phyloP scores from a whole-genome alignment of 257 asterid genomes.

The Solanum pinnatisectum region DNA sequence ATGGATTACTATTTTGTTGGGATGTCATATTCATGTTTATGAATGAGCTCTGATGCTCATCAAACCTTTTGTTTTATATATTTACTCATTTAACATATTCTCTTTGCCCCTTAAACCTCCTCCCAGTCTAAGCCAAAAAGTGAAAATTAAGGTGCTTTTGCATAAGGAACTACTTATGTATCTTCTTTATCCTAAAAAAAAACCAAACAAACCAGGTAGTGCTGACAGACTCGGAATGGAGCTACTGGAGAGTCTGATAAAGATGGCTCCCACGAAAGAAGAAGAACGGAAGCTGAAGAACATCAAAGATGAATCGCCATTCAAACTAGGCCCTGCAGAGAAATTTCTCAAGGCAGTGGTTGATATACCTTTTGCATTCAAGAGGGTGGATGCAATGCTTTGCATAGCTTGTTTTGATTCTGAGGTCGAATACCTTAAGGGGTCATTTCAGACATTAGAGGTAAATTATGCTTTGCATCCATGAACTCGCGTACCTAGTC shows the following conservation, averaged over 20 bases:
- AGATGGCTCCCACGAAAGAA: conserved; percentile 79
- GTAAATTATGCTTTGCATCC: conserved; percentile 18
- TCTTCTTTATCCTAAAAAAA: neutral
- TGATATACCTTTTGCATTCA: conserved; percentile 65
- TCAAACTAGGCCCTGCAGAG: conserved; percentile 68
- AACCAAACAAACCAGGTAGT: conserved; percentile 28
- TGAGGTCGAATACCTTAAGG: conserved; percentile 56
- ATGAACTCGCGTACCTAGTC: neutral
- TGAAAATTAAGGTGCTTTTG: neutral
- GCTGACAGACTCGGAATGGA: conserved; percentile 57
- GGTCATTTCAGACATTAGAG: conserved; percentile 69
- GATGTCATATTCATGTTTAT: neutral
- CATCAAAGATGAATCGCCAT: conserved; percentile 42
- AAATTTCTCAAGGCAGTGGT: conserved; percentile 66
- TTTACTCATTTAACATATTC: neutral
- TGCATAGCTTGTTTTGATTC: conserved; percentile 57
- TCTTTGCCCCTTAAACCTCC: neutral
- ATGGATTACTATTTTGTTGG: neutral
- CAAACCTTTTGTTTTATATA: neutral
- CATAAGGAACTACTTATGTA: neutral
- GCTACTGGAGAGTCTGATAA: conserved; percentile 60
- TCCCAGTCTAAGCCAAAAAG: neutral
- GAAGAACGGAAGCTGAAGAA: conserved; percentile 58
- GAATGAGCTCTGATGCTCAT: neutral
- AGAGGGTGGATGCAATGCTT: conserved; percentile 78